phyloP scores from a whole-genome alignment of 768 basidiomycete species.

The Rhodotorula sphaerocarpa region DNA sequence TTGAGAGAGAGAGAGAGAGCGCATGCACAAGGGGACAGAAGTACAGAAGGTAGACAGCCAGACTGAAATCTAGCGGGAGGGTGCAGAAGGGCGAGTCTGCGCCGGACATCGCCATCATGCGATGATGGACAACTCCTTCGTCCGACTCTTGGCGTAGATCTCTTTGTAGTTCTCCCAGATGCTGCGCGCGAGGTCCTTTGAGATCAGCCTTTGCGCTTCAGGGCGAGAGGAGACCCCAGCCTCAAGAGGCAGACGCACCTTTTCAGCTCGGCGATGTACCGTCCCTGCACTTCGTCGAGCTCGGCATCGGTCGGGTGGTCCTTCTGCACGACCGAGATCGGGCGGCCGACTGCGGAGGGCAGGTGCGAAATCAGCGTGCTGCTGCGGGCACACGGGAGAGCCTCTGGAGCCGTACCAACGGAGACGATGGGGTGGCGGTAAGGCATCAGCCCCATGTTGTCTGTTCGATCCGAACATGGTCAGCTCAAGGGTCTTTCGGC shows the following conservation, averaged over 20 bases:
- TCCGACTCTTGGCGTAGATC: slow-evolving; percentile 27
- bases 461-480: slow-evolving; percentile 44
- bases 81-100: background rate
- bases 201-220: too few species aligned
- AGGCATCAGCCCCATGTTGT: slow-evolving; percentile 91
- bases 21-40: too few species aligned
- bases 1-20: too few species aligned
- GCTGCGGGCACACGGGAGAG: background rate
- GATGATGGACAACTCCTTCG: slow-evolving; percentile 30
- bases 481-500: background rate
- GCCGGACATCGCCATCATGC: slow-evolving; percentile 1
- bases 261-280: slow-evolving; percentile 79
- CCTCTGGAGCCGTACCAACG: slow-evolving; percentile 60
- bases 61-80: too few species aligned
- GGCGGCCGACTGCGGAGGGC: slow-evolving; percentile 64
- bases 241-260: too few species aligned
- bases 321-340: slow-evolving; percentile 67
- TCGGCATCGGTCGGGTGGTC: slow-evolving; percentile 77
- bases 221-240: too few species aligned
- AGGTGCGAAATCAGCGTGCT: background rate
- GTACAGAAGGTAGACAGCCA: too few species aligned
- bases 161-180: slow-evolving; percentile 36
- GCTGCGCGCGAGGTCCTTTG: background rate
- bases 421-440: slow-evolving; percentile 92
- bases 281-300: slow-evolving; percentile 64